These are phyloP conservation scores for Begonia loranthoides DNA, from an alignment of 306 rosid species.

Conservation along the genomic window DNA sequence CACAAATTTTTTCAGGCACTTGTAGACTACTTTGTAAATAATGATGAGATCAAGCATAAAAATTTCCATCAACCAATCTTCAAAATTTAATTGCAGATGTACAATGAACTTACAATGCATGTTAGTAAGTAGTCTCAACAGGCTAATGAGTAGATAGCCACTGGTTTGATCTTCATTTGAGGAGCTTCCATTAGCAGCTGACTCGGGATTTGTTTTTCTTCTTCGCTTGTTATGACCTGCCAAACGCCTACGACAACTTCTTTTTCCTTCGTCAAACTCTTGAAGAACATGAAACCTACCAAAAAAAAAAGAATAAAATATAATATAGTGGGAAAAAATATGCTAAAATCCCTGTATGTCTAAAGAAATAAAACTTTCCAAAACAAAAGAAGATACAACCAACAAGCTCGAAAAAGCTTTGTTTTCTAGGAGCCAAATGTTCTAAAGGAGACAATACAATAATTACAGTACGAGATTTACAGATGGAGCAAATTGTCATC, in stretches of 20 bases:
- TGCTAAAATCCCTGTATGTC: constrained; percentile 4
- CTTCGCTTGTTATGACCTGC: constrained; percentile 86
- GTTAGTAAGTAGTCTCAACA: constrained; percentile 61
- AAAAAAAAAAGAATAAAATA: constrained; percentile 17
- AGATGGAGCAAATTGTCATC: no score
- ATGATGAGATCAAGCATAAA: constrained; percentile 7
- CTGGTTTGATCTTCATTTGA: constrained; percentile 52
- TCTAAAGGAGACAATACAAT: neutral
- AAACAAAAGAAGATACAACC: no score
- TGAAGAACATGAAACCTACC: constrained; percentile 83
- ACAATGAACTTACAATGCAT: constrained; percentile 45
- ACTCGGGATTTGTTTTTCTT: constrained; percentile 65
- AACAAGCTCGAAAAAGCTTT: no score
- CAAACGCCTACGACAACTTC: constrained; percentile 88
- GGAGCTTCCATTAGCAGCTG: constrained; percentile 45
- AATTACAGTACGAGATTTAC: no score
- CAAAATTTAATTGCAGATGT: constrained; percentile 4
- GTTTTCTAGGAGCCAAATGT: constrained; percentile 3
- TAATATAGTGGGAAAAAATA: constrained; percentile 15
- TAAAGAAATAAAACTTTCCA: neutral
- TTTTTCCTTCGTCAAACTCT: constrained; percentile 90
- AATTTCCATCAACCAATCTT: constrained; percentile 4
- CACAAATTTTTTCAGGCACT: neutral
- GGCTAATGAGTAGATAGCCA: constrained; percentile 51
- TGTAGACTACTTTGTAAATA: constrained; percentile 10